Percentiles rank a stretch among this genome's conserved stretches.
phyloP scores from a whole-genome alignment of 805 yeast genomes.

The Metschnikowia matae region DNA sequence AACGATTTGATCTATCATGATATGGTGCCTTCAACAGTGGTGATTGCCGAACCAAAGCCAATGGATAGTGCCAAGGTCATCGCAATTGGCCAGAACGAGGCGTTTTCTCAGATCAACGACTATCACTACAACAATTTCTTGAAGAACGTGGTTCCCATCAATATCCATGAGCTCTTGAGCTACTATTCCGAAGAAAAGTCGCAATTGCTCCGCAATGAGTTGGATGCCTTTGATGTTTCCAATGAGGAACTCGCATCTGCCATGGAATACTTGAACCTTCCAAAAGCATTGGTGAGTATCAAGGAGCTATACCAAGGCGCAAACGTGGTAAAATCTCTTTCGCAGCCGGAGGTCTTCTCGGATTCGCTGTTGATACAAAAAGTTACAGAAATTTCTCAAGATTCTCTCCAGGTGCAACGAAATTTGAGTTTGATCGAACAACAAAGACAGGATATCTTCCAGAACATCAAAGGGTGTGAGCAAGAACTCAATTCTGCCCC shows the following conservation, averaged over 20 bases:
- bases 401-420: slow-evolving; percentile 31
- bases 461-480: slow-evolving; percentile 34
- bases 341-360: slow-evolving; percentile 1
- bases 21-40: slow-evolving; percentile 54
- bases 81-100: slow-evolving; percentile 44
- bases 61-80: slow-evolving; percentile 65
- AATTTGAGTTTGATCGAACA: slow-evolving; percentile 28
- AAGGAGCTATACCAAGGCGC: slow-evolving; percentile 34
- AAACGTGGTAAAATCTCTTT: not conserved
- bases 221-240: slow-evolving; percentile 71
- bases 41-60: slow-evolving; percentile 62
- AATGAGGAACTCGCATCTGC: slow-evolving; percentile 76
- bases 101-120: slow-evolving; percentile 40
- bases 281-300: slow-evolving; percentile 56
- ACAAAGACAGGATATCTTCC: slow-evolving; percentile 35
- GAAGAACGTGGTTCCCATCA: slow-evolving; percentile 76
- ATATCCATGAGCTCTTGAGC: slow-evolving; percentile 83
- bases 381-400: slow-evolving; percentile 22
- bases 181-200: slow-evolving; percentile 89
- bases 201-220: slow-evolving; percentile 62
- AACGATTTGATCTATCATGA: slow-evolving; percentile 90
- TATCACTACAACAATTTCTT: slow-evolving; percentile 51
- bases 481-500: slow-evolving; percentile 7
- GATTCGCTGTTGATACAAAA: slow-evolving; percentile 8
- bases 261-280: slow-evolving; percentile 75